Base-by-base conservation (phyloP, 2,329 filamentous ascomycete genomes). In the Incumbomyces delicatus region DNA sequence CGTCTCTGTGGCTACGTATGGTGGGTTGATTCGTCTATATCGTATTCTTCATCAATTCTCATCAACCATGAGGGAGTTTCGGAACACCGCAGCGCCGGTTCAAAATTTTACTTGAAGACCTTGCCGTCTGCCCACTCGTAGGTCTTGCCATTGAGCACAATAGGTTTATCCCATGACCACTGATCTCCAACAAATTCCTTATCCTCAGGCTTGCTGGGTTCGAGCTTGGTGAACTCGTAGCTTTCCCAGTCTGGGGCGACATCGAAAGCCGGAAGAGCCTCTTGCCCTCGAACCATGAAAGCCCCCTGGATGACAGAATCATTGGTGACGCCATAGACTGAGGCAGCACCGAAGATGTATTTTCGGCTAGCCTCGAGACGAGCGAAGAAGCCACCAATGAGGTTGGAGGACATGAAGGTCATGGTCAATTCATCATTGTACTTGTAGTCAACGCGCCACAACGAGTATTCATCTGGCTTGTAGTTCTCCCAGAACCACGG, bases 401-500 rank as follows among this genome's bases (percentile, higher is more conserved):
- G 76, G 81, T 98, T 98, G 78, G 85, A 87, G 60, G 87, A 90
- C 92, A 98, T 98, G 85, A 98, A 98, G 64, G 85, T 85, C 71
- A 92, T 75, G 65, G 87, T 95, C 59, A 98, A 80, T 81, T 98
- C 92, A 52, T 95, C 82, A 72, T 95, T 94, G 80, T 98, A 98
- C 83, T 95, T 95, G 83, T 95, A 98, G 72, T 89, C 83, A 60
- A 89, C 74, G 68, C 80, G 81, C 87, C 88, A 98, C 69, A 98
- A 73, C 47, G 88, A 94, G 80, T 92, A 98, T 73, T 98, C 92
- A 57, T 88, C 83, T 60, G 92, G 83, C 65, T 92, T 90, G 72
- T 81, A 80, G 70, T 94, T 87, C 75, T 95, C 82, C 90, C 90
- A 98, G 83, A 98, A 96, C 85, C 85, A 96, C 69, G 90, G 89